phyloP scores from a whole-genome alignment of 805 yeast genomes.

The Maudiozyma pseudohumilis region DNA sequence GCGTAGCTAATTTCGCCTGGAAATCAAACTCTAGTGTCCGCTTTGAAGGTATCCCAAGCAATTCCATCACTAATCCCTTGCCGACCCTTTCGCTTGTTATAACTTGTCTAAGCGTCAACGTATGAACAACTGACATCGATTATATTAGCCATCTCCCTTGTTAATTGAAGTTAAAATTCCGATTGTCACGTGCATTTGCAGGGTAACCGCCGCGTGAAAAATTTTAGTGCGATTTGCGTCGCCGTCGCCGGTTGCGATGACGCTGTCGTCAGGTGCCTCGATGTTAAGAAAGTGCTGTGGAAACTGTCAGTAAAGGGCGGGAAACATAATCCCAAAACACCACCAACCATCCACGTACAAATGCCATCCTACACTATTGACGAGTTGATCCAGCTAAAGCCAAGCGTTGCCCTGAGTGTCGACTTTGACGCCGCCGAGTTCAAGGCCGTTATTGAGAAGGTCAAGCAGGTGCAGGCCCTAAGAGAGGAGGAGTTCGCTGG shows the following conservation, averaged over 20 bases:
- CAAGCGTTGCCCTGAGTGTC: slow-evolving; percentile 48
- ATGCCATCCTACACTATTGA: slow-evolving; percentile 49
- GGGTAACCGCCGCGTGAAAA: no score
- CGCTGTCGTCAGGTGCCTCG: no score
- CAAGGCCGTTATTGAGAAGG: slow-evolving; percentile 55
- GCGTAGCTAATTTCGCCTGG: slow-evolving; percentile 30
- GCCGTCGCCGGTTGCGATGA: no score
- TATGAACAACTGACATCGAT: no score
- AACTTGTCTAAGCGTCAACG: no score
- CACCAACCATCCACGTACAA: background rate
- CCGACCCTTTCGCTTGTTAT: background rate
- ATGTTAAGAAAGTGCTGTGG: no score
- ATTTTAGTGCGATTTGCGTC: no score
- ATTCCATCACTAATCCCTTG: slow-evolving; percentile 24
- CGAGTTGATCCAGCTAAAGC: slow-evolving; percentile 50
- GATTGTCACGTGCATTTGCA: no score
- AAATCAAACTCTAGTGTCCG: slow-evolving; percentile 36
- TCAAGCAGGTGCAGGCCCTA: slow-evolving; percentile 37
- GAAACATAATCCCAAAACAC: no score
- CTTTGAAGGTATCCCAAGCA: slow-evolving; percentile 43
- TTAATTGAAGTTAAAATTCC: no score
- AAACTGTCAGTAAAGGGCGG: no score
- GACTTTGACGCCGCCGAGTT: slow-evolving; percentile 58
- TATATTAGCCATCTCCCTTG: no score
- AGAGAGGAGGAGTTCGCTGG: slow-evolving; percentile 26